These are phyloP conservation scores for Aegle marmelos DNA, from an alignment of 345 rosid species.

Conservation along the genomic window DNA sequence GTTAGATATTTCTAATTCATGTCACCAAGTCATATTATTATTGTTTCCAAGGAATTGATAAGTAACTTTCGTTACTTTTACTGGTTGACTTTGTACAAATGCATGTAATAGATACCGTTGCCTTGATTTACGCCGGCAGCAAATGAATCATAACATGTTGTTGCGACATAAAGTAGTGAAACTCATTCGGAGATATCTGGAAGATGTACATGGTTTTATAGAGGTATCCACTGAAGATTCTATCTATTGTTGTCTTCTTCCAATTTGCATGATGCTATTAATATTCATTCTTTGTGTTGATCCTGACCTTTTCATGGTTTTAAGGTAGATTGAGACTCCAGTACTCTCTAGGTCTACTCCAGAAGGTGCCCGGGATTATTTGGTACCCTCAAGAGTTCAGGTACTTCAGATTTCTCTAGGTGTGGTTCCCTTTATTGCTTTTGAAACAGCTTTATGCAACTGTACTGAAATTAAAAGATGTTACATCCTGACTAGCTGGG, in stretches of 20 bases:
- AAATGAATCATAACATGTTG: constrained; percentile 72
- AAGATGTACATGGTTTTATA: constrained; percentile 80
- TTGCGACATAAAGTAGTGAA: constrained; percentile 89
- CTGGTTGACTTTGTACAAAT: not conserved
- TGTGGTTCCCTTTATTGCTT: not conserved
- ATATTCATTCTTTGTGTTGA: constrained; percentile 22
- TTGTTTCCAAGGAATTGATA: not conserved
- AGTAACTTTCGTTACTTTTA: not conserved
- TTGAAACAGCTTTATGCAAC: not conserved
- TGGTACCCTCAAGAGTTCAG: constrained; percentile 98
- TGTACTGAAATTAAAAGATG: not conserved
- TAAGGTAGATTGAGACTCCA: constrained; percentile 96
- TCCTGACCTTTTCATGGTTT: constrained; percentile 42
- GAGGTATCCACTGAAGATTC: constrained; percentile 49
- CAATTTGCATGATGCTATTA: not conserved
- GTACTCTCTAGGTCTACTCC: constrained; percentile 95
- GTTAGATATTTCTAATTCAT: not conserved
- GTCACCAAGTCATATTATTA: not conserved
- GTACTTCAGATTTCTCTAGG: constrained; percentile 34
- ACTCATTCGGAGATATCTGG: constrained; percentile 78
- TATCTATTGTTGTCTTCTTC: not conserved
- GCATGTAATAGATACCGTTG: constrained; percentile 60
- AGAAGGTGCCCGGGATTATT: constrained; percentile 94
- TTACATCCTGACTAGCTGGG: not conserved
- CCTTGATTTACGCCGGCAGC: constrained; percentile 92